A percentile compares a stretch with the other conserved stretches of the same genome.
Evolutionary conservation across 768 basidiomycete species (phyloP).

Genomic region (Chiua virens): DNA sequence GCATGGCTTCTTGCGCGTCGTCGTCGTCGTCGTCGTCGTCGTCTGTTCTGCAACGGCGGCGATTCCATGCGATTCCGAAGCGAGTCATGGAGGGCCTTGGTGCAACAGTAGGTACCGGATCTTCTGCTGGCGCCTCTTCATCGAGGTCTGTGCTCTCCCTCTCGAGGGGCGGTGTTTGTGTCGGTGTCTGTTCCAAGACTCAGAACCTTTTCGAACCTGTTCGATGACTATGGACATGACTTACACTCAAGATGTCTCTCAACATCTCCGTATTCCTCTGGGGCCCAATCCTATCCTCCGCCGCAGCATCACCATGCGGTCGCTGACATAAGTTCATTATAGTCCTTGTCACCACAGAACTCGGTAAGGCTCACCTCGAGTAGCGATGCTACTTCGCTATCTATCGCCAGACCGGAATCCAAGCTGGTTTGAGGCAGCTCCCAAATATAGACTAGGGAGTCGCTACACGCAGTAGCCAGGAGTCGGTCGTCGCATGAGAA

Average conservation of each 20-base stretch:
- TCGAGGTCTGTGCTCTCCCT: constrained; percentile 8
- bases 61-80: constrained; percentile 5
- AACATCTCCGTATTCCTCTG: constrained; percentile 9
- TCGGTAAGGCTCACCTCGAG: constrained; percentile 23
- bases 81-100: constrained; percentile 5
- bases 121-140: background rate
- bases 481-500: constrained; percentile 32
- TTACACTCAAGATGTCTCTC: constrained; percentile 18
- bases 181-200: constrained; percentile 17
- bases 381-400: constrained; percentile 23
- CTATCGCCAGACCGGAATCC: constrained; percentile 30
- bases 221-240: background rate
- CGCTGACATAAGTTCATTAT: constrained; percentile 13
- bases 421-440: constrained; percentile 29
- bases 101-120: constrained; percentile 4
- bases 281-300: background rate
- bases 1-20: constrained; percentile 9
- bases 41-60: background rate
- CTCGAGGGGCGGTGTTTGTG: background rate
- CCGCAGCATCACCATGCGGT: background rate
- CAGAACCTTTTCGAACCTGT: background rate
- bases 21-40: background rate
- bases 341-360: background rate
- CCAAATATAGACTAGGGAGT: constrained; percentile 31
- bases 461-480: constrained; percentile 33